Conservation (phyloP, 169 alveolate species). For the Eimeria acervulina region DNA sequence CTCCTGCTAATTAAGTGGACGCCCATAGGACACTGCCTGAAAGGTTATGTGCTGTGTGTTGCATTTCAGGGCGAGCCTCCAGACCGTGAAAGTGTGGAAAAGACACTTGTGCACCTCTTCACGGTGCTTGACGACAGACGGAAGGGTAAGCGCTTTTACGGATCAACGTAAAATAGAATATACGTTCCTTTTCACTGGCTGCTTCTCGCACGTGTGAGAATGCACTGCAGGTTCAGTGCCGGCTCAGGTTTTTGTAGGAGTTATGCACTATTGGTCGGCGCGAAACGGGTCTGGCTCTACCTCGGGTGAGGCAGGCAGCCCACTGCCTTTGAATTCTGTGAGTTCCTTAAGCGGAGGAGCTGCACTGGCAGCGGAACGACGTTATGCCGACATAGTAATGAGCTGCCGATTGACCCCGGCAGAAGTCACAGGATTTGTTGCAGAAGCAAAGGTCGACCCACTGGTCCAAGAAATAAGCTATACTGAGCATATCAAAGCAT, state of each 20-base stretch:
- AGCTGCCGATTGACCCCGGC: constrained; percentile 73
- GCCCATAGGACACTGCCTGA: not conserved
- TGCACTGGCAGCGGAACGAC: constrained; percentile 80
- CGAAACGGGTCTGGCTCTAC: not conserved
- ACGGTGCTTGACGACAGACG: constrained; percentile 81
- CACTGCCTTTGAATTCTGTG: not conserved
- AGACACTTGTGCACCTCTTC: constrained; percentile 81
- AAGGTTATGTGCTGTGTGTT: not conserved
- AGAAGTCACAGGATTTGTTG: constrained; percentile 80
- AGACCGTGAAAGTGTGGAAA: constrained; percentile 81
- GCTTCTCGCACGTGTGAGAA: not conserved
- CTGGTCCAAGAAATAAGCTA: constrained; percentile 76
- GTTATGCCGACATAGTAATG: constrained; percentile 82
- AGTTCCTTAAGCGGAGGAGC: constrained; percentile 58
- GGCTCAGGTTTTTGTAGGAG: constrained; percentile 70
- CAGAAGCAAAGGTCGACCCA: constrained; percentile 82
- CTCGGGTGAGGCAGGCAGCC: not conserved
- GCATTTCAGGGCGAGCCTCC: constrained; percentile 78
- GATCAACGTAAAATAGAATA: not conserved
- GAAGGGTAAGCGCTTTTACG: constrained; percentile 22
- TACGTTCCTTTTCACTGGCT: not conserved
- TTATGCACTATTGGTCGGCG: constrained; percentile 63
- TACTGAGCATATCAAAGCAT: constrained; percentile 78
- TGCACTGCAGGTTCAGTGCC: constrained; percentile 68
- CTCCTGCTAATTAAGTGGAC: not conserved